These are phyloP conservation scores for Aspergillus aculeatinus DNA, from an alignment of 2,329 filamentous ascomycete species.

Conservation along the genomic window DNA sequence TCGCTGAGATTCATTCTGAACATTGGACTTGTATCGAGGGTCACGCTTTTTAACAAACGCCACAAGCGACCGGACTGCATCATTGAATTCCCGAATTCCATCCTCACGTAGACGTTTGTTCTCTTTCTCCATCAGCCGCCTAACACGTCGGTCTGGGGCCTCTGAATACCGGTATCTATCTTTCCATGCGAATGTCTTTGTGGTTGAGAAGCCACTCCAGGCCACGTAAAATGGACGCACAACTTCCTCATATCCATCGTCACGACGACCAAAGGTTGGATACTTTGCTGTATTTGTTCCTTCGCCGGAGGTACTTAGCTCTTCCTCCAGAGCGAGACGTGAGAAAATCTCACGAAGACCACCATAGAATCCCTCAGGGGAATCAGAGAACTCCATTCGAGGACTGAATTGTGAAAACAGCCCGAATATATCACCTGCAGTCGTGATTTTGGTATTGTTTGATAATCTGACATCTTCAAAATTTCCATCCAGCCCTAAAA, in stretches of 20 bases:
- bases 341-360: slow-evolving; percentile 75
- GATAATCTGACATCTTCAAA: slow-evolving; percentile 56
- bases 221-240: slow-evolving; percentile 77
- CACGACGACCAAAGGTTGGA: slow-evolving; percentile 77
- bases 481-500: slow-evolving; percentile 64
- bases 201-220: slow-evolving; percentile 81
- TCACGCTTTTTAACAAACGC: slow-evolving; percentile 89
- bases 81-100: slow-evolving; percentile 84
- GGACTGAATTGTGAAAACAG: slow-evolving; percentile 79
- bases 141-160: slow-evolving; percentile 78
- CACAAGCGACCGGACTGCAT: slow-evolving; percentile 81
- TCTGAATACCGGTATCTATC: slow-evolving; percentile 81
- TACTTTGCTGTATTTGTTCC: slow-evolving; percentile 63
- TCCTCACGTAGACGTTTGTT: slow-evolving; percentile 83
- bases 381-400: slow-evolving; percentile 75
- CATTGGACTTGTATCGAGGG: slow-evolving; percentile 75
- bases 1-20: slow-evolving; percentile 74
- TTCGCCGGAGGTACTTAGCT: slow-evolving; percentile 69
- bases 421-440: slow-evolving; percentile 72
- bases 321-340: slow-evolving; percentile 76
- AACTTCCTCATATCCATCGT: slow-evolving; percentile 71
- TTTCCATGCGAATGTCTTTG: slow-evolving; percentile 85
- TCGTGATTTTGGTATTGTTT: slow-evolving; percentile 72
- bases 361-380: slow-evolving; percentile 79
- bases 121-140: slow-evolving; percentile 90